Evolutionary conservation across 192 early-diverging fungal genomes (phyloP).

Genomic region (Coemansia sp.): DNA sequence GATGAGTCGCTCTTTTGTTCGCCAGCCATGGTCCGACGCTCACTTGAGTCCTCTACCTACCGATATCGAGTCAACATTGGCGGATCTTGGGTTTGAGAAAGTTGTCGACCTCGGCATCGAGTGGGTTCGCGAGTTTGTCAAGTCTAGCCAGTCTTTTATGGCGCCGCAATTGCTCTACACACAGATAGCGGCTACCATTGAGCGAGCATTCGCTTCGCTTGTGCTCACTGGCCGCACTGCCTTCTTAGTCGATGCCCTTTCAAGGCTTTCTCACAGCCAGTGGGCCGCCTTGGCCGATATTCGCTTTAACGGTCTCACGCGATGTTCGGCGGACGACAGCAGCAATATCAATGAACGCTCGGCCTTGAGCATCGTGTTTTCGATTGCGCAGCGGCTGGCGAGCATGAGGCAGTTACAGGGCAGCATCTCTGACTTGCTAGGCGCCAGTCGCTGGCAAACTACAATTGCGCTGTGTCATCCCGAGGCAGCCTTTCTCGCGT

Average conservation of each 20-base stretch:
- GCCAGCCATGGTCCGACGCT: conserved; percentile 16
- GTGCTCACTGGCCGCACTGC: conserved; percentile 3
- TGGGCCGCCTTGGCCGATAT: conserved; percentile 28
- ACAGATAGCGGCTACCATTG: conserved; percentile 25
- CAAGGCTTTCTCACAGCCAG: conserved; percentile 10
- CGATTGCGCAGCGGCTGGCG: conserved; percentile 19
- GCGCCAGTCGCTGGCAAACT: conserved; percentile 23
- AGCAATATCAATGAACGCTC: conserved; percentile 6
- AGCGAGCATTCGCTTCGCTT: conserved; percentile 14
- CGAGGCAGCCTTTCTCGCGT: conserved; percentile 26
- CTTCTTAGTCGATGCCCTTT: background rate
- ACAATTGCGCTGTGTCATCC: conserved; percentile 38
- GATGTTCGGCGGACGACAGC: no score
- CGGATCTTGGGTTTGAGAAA: background rate
- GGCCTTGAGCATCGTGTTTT: conserved; percentile 27
- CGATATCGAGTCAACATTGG: background rate
- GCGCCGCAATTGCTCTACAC: conserved; percentile 22
- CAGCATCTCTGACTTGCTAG: background rate
- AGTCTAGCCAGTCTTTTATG: conserved; percentile 6
- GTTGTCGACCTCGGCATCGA: conserved; percentile 13
- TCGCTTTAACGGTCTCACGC: background rate
- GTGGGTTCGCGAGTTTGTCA: conserved; percentile 41
- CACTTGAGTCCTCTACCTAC: conserved; percentile 11
- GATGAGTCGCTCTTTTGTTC: conserved; percentile 27
- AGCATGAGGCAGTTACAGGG: background rate